Percentiles rank a stretch among this genome's conserved stretches.
Evolutionary conservation across 2,329 filamentous ascomycete genomes (phyloP).

Genomic region (Nectriaceae sp.): DNA sequence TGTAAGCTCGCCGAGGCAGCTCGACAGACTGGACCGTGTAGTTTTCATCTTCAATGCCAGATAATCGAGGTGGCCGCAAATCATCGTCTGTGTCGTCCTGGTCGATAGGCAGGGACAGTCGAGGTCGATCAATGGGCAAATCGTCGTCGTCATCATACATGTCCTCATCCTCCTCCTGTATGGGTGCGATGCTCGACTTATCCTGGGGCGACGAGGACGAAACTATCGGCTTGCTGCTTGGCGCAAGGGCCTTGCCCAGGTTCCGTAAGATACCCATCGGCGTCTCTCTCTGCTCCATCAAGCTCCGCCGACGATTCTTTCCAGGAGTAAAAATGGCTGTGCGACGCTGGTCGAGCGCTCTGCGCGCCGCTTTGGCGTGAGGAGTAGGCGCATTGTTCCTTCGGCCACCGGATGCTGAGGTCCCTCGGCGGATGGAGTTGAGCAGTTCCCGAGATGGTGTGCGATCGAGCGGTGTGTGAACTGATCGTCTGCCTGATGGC

Average conservation of each 20-base stretch:
- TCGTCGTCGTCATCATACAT: slow-evolving; percentile 53
- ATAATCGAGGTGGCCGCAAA: slow-evolving; percentile 54
- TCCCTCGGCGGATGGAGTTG: slow-evolving; percentile 42
- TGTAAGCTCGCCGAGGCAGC: slow-evolving; percentile 54
- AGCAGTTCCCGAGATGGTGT: slow-evolving; percentile 37
- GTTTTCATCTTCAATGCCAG: slow-evolving; percentile 59
- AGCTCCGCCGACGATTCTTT: slow-evolving; percentile 57
- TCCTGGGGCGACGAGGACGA: slow-evolving; percentile 51
- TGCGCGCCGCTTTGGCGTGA: slow-evolving; percentile 61
- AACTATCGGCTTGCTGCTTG: slow-evolving; percentile 44
- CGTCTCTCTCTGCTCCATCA: slow-evolving; percentile 57
- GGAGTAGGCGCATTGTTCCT: slow-evolving; percentile 54
- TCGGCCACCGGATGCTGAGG: slow-evolving; percentile 47
- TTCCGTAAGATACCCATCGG: slow-evolving; percentile 55
- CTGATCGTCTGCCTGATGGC: slow-evolving; percentile 39
- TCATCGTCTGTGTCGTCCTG: slow-evolving; percentile 52
- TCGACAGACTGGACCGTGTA: slow-evolving; percentile 62
- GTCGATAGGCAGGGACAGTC: slow-evolving; percentile 57
- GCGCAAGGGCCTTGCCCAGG: slow-evolving; percentile 56
- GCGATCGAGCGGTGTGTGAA: slow-evolving; percentile 47
- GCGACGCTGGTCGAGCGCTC: slow-evolving; percentile 59
- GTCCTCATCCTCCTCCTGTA: slow-evolving; percentile 43
- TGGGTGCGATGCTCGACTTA: slow-evolving; percentile 30
- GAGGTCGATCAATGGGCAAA: slow-evolving; percentile 50
- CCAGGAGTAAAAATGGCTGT: slow-evolving; percentile 62